Evolutionary conservation across 257 asterid genomes (phyloP).

Genomic region (Marsdenia floribunda): DNA sequence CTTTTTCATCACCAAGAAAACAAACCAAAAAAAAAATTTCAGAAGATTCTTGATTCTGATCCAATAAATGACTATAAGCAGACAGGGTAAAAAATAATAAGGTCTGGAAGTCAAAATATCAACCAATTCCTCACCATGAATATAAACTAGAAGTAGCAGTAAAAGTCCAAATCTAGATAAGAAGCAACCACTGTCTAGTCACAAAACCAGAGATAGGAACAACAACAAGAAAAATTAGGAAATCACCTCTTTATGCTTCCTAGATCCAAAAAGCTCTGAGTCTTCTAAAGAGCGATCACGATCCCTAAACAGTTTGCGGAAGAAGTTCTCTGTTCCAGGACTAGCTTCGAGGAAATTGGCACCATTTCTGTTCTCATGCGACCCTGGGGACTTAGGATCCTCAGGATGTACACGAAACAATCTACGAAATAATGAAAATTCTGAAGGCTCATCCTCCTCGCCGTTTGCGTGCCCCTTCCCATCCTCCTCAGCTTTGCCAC

Average conservation of each 20-base stretch:
- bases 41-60: background rate
- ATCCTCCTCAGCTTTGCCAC: constrained; percentile 44
- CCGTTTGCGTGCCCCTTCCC: constrained; percentile 48
- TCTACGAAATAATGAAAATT: constrained; percentile 60
- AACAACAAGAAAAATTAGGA: constrained; percentile 1
- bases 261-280: constrained; percentile 82
- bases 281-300: constrained; percentile 90
- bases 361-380: constrained; percentile 35
- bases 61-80: background rate
- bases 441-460: constrained; percentile 74
- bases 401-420: constrained; percentile 85
- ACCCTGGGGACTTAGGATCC: constrained; percentile 49
- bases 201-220: background rate
- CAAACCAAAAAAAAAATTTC: background rate
- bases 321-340: constrained; percentile 86
- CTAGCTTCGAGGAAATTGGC: constrained; percentile 65
- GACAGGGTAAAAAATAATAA: background rate
- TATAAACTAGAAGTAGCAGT: background rate
- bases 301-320: constrained; percentile 83
- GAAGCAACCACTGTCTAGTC: background rate
- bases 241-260: constrained; percentile 68
- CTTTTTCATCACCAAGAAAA: background rate
- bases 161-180: background rate
- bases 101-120: background rate
- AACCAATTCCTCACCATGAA: background rate